These are phyloP conservation scores for Hypoxylon sp. DNA, from an alignment of 2,329 filamentous ascomycete genomes.

Conservation along the genomic window DNA sequence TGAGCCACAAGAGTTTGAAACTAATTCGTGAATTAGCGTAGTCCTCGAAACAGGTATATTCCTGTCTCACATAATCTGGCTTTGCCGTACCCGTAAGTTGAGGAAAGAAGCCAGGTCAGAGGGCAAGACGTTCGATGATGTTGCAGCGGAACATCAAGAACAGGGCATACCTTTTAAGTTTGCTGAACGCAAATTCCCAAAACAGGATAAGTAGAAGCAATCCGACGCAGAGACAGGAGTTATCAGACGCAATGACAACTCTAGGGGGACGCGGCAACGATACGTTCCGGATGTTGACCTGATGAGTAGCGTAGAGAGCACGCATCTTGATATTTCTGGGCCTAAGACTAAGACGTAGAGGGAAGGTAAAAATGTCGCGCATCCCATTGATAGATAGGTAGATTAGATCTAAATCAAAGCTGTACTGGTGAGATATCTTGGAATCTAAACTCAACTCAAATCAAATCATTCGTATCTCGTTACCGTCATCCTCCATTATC, in stretches of 20 bases:
- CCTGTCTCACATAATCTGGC: constrained; percentile 71
- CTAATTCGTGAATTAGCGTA: constrained; percentile 58
- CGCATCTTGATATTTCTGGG: neutral
- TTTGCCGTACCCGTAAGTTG: constrained; percentile 67
- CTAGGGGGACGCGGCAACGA: neutral
- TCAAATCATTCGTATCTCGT: constrained; percentile 40
- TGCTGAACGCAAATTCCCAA: constrained; percentile 52
- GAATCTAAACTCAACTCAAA: constrained; percentile 31
- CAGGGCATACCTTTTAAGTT: constrained; percentile 56
- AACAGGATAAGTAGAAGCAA: constrained; percentile 15
- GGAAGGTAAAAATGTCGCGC: constrained; percentile 1
- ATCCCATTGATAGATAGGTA: constrained; percentile 17
- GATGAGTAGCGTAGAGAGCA: neutral
- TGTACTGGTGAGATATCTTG: constrained; percentile 36
- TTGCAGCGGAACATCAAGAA: constrained; percentile 57
- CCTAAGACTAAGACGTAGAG: neutral
- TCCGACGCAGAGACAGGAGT: constrained; percentile 39
- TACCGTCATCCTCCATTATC: constrained; percentile 34
- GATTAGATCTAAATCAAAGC: constrained; percentile 27
- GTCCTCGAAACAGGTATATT: constrained; percentile 73
- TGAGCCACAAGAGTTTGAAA: neutral
- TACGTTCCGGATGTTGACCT: neutral
- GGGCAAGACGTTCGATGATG: constrained; percentile 70
- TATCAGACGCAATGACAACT: neutral
- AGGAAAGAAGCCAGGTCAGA: constrained; percentile 65